These are phyloP conservation scores for Sarcodon aspratus DNA, from an alignment of 768 basidiomycete genomes.

Conservation along the genomic window DNA sequence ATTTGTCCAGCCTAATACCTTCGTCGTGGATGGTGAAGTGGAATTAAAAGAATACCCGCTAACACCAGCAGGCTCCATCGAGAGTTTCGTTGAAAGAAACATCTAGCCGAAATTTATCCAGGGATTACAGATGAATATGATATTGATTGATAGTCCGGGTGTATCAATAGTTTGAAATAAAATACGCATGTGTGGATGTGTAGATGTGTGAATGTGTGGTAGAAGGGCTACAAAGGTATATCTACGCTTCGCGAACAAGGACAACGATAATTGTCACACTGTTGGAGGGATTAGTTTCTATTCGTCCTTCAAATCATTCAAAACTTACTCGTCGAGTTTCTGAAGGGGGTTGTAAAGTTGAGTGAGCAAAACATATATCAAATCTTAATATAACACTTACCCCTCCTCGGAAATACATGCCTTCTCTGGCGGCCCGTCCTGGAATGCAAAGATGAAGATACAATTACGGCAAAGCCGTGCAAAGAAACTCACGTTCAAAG, in stretches of 20 bases:
- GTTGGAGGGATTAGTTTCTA: conserved; percentile 5
- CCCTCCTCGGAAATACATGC: conserved; percentile 58
- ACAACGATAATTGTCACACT: conserved; percentile 67
- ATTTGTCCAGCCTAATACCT: conserved; percentile 77
- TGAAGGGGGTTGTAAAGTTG: conserved; percentile 15
- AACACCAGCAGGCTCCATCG: conserved; percentile 61
- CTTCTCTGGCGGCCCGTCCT: conserved; percentile 58
- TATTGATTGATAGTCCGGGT: no score
- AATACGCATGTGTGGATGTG: not conserved
- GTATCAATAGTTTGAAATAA: no score
- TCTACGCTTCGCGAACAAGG: conserved; percentile 41
- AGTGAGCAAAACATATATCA: conserved; percentile 3
- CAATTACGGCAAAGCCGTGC: not conserved
- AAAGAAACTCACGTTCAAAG: conserved; percentile 48
- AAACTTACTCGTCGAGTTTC: conserved; percentile 74
- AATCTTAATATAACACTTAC: conserved; percentile 31
- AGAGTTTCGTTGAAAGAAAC: conserved; percentile 68
- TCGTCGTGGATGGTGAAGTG: conserved; percentile 55
- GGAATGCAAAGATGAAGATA: conserved; percentile 2
- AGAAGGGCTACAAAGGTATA: not conserved
- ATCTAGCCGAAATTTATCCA: conserved; percentile 3
- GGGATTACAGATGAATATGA: no score
- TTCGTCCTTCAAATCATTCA: not conserved
- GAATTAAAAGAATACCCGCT: conserved; percentile 71
- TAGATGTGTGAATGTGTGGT: not conserved